Percentiles rank a stretch among this genome's conserved stretches.
Evolutionary conservation across 257 asterid species (phyloP).

Genomic region (Buddleja alternifolia): DNA sequence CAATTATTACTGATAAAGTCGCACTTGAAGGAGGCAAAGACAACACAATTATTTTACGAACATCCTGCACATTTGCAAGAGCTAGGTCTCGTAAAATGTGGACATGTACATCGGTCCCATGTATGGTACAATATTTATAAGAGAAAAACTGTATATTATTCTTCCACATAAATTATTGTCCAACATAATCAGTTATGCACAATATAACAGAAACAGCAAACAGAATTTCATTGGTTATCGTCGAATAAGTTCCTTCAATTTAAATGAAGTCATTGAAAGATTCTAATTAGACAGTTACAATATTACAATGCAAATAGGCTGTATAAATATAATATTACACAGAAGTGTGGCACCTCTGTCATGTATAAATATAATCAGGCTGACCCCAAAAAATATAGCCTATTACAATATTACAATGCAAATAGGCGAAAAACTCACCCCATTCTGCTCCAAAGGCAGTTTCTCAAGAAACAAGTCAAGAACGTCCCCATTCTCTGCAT

Average conservation of each 20-base stretch:
- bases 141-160: not conserved
- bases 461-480: conserved; percentile 75
- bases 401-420: conserved; percentile 3
- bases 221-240: not conserved
- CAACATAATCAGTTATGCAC: not conserved
- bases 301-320: no score
- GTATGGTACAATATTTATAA: not conserved
- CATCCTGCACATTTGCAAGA: conserved; percentile 61
- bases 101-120: not conserved
- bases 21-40: conserved; percentile 84
- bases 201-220: not conserved
- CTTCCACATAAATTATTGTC: conserved; percentile 8
- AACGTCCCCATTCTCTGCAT: conserved; percentile 74
- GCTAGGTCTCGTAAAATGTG: conserved; percentile 15
- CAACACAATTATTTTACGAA: conserved; percentile 77
- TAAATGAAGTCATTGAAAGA: not conserved
- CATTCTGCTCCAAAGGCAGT: conserved; percentile 75
- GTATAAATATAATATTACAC: no score
- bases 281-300: no score
- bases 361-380: conserved; percentile 2
- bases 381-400: not conserved
- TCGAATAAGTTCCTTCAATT: not conserved
- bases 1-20: conserved; percentile 66
- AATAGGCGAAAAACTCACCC: conserved; percentile 44
- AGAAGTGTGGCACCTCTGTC: not conserved